These are phyloP conservation scores for Neofusicoccum kwambonambiense DNA, from an alignment of 2,329 filamentous ascomycete species.

Conservation along the genomic window DNA sequence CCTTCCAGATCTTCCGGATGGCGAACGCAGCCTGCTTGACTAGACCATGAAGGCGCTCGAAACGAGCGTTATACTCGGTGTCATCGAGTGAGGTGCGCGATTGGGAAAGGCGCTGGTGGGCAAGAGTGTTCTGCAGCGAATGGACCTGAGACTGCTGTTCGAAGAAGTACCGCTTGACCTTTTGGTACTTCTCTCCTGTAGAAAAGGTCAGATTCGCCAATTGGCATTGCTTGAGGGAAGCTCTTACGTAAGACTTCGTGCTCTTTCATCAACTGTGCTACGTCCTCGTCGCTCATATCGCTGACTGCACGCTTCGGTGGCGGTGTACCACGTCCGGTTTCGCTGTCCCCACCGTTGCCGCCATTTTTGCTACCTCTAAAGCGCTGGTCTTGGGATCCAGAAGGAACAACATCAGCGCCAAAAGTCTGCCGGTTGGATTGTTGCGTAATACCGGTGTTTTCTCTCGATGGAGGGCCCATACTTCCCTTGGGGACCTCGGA, in stretches of 20 bases:
- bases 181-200: conserved; percentile 90
- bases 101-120: conserved; percentile 90
- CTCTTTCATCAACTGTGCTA: conserved; percentile 48
- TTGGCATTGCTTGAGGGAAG: conserved; percentile 20
- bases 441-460: not conserved
- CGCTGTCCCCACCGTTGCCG: conserved; percentile 28
- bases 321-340: conserved; percentile 45
- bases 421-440: conserved; percentile 34
- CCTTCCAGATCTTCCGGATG: conserved; percentile 90
- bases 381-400: conserved; percentile 45
- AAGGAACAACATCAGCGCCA: conserved; percentile 46
- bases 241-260: conserved; percentile 49
- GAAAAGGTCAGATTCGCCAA: not conserved
- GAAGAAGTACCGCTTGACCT: conserved; percentile 97
- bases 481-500: conserved; percentile 6
- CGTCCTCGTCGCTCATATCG: conserved; percentile 50
- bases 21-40: conserved; percentile 95
- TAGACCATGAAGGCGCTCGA: conserved; percentile 86
- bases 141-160: conserved; percentile 88
- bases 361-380: conserved; percentile 39
- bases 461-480: not conserved
- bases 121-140: conserved; percentile 93
- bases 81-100: conserved; percentile 94
- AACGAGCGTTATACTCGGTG: conserved; percentile 85
- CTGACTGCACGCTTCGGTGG: conserved; percentile 40